Base-by-base conservation (phyloP, 768 basidiomycete genomes). In the Termitomyces sp. region DNA sequence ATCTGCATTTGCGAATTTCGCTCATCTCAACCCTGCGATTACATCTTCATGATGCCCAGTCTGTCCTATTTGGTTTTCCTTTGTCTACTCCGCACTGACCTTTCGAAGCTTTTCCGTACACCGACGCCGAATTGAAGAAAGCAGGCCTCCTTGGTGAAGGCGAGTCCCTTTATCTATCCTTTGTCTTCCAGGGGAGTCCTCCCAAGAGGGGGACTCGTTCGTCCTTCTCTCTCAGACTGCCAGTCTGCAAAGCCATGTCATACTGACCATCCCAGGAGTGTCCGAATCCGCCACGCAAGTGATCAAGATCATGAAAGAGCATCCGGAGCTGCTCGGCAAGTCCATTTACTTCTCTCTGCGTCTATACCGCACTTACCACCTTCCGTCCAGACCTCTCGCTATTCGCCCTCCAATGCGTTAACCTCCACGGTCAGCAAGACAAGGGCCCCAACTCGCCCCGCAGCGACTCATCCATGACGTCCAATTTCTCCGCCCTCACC, bases 391-490 rank as follows among this genome's bases (percentile, higher is more conserved):
- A 26, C 2, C 43, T 26, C 24, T 26, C 22, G 4, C 22, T 53
- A 2, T 59, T 51, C n/a, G 48, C 37, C 14, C 53, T 59, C 2
- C 22, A 47, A 18, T 59, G 58, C 30, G 22, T 55, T 10, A 20
- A 50, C 27, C 2, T 40, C 32, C 1, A 22, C 5, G 22, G 4
- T 46, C 33, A 52, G n/a, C 57, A 54, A 26, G 4, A 14, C 43
- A 40, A 40, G 46, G 18, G 34, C 62, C 34, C 58, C 62, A 33
- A 39, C 49, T 34, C n/a, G n/a, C n/a, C n/a, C n/a, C n/a, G n/a
- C n/a, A n/a, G n/a, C n/a, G n/a, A n/a, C n/a, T n/a, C n/a, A n/a
- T n/a, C n/a, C n/a, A n/a, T n/a, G n/a, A n/a, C n/a, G n/a, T n/a
- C n/a, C n/a, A n/a, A n/a, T n/a, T n/a, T n/a, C n/a, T n/a, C n/a